These are phyloP conservation scores for Coelastrella sp. DNA, from an alignment of 139 green algal species.

Conservation along the genomic window DNA sequence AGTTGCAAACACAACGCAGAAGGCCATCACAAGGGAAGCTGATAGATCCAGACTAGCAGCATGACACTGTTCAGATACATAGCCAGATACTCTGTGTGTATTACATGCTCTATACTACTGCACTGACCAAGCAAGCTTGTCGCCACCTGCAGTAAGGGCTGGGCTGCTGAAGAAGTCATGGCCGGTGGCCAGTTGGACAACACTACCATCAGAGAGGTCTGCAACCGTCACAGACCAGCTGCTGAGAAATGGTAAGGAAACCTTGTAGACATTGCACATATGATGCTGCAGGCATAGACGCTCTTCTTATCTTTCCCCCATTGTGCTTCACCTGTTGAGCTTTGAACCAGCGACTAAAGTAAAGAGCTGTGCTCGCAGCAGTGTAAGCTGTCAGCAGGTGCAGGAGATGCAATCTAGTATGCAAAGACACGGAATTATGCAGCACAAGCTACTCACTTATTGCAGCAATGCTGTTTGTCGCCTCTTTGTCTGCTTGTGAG, in stretches of 20 bases:
- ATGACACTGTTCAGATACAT: no score
- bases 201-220: conserved; percentile 64
- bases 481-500: conserved; percentile 50
- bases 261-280: no score
- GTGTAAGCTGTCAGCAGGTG: background rate
- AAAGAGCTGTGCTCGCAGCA: no score
- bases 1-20: no score
- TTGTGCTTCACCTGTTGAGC: no score
- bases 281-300: background rate
- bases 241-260: background rate
- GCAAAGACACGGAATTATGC: no score
- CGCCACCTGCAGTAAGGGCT: conserved; percentile 65
- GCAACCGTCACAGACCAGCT: background rate
- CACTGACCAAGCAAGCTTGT: conserved; percentile 76
- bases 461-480: conserved; percentile 67
- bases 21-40: no score
- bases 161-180: conserved; percentile 80
- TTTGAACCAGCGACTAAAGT: no score
- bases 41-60: no score
- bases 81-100: no score
- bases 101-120: background rate
- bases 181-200: conserved; percentile 61
- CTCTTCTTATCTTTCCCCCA: background rate
- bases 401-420: background rate
- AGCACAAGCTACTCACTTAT: no score